Evolutionary conservation across 495 filamentous ascomycete species (phyloP).

Genomic region (Penicillium dipodomyicola): DNA sequence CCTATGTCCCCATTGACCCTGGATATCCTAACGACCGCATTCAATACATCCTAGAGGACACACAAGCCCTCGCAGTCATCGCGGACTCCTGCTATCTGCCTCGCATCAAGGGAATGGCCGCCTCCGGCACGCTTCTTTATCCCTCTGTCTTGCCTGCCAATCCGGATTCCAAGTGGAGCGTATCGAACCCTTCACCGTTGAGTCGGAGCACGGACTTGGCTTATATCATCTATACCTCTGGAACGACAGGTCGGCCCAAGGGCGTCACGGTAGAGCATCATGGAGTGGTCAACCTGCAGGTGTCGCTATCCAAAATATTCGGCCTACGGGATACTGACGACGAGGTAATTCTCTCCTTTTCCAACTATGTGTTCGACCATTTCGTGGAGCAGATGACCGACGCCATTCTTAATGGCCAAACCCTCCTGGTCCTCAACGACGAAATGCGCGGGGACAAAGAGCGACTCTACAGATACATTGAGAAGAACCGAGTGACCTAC

Average conservation of each 20-base stretch:
- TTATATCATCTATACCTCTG: background rate
- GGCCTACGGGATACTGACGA: background rate
- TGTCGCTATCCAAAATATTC: background rate
- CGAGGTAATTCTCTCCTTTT: background rate
- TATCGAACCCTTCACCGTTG: background rate
- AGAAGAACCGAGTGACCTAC: conserved; percentile 1
- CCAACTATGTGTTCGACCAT: background rate
- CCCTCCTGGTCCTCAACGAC: background rate
- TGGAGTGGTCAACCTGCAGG: conserved; percentile 1
- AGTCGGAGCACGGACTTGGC: conserved; percentile 1
- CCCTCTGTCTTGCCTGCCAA: background rate
- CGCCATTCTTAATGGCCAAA: conserved; percentile 2
- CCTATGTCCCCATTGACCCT: conserved; percentile 2
- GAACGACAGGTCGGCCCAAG: background rate
- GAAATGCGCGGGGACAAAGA: conserved; percentile 3
- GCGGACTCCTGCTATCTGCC: background rate
- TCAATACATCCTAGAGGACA: background rate
- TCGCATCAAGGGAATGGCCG: background rate
- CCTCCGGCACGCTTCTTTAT: background rate
- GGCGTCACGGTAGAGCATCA: conserved; percentile 1
- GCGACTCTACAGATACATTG: conserved; percentile 3
- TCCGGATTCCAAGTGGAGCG: background rate
- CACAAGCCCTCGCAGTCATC: background rate
- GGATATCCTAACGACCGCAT: background rate
- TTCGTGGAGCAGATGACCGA: conserved; percentile 1